Evolutionary conservation across 768 basidiomycete species (phyloP).

Genomic region (Dacryopinax primogenitus): DNA sequence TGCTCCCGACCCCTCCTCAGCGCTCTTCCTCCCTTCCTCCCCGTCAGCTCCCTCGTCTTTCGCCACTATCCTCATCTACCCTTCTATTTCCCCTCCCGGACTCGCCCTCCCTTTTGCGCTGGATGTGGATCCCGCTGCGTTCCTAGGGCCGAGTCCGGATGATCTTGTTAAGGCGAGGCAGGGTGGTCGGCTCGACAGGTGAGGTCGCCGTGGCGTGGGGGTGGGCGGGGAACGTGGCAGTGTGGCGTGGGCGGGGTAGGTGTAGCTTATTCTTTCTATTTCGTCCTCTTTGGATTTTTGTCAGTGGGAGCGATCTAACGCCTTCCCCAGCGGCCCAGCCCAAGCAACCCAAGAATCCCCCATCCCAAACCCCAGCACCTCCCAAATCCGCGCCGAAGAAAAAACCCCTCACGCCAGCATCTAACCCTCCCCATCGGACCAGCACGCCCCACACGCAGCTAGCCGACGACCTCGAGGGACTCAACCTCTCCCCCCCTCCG

Average conservation of each 20-base stretch:
- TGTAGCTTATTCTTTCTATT: constrained; percentile 12
- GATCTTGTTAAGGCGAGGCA: constrained; percentile 74
- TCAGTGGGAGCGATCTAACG: background rate
- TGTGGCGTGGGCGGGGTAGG: constrained; percentile 15
- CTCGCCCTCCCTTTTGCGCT: constrained; percentile 47
- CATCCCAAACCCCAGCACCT: background rate
- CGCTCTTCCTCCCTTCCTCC: background rate
- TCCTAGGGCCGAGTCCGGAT: constrained; percentile 82
- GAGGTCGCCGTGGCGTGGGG: background rate
- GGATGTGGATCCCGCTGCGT: constrained; percentile 26
- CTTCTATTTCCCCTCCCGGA: constrained; percentile 67
- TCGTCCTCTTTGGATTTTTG: constrained; percentile 16
- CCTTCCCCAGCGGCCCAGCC: background rate
- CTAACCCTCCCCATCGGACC: background rate
- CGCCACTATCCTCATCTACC: constrained; percentile 42
- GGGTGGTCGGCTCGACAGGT: constrained; percentile 36
- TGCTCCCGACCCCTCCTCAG: background rate
- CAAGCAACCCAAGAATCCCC: constrained; percentile 6
- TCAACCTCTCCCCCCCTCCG: constrained; percentile 42
- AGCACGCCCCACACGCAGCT: constrained; percentile 32
- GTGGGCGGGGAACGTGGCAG: background rate
- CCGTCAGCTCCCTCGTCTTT: constrained; percentile 19
- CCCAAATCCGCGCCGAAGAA: background rate
- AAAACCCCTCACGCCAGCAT: background rate
- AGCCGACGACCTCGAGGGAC: constrained; percentile 56